phyloP scores from a whole-genome alignment of 768 basidiomycete genomes.

The Pisolithus marmoratus region DNA sequence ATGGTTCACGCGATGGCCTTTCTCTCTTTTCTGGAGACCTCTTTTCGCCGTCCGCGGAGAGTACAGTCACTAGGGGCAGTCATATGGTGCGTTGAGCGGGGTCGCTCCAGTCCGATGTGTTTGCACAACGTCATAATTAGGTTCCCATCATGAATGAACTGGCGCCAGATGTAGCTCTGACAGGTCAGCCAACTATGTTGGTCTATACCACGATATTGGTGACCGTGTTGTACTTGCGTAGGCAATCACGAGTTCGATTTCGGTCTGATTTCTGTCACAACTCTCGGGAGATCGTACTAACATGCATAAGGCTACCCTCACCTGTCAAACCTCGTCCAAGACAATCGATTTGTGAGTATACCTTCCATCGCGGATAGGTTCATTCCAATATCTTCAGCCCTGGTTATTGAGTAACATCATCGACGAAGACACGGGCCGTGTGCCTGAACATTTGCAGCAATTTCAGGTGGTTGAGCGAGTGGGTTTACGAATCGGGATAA shows the following conservation, averaged over 20 bases:
- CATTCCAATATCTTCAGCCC: conserved; percentile 42
- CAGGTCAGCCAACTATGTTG: conserved; percentile 45
- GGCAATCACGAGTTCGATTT: conserved; percentile 95
- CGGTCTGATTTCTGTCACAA: conserved; percentile 35
- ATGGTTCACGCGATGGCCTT: conserved; percentile 63
- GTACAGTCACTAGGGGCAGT: conserved; percentile 81
- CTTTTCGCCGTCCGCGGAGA: conserved; percentile 84
- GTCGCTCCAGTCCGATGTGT: background rate
- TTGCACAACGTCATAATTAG: conserved; percentile 33
- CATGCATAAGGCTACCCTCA: conserved; percentile 52
- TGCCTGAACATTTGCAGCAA: conserved; percentile 57
- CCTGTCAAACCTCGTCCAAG: conserved; percentile 59
- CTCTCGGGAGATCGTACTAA: background rate
- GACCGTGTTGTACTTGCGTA: conserved; percentile 21
- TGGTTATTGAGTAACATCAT: conserved; percentile 90
- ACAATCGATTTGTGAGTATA: conserved; percentile 65
- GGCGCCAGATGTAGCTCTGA: conserved; percentile 71
- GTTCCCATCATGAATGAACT: conserved; percentile 83
- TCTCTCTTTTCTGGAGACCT: conserved; percentile 86
- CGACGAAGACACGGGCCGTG: conserved; percentile 54
- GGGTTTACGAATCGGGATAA: conserved; percentile 69
- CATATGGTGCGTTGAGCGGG: conserved; percentile 65
- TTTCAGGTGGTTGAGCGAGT: conserved; percentile 64
- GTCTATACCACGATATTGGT: conserved; percentile 1
- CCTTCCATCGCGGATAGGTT: background rate